A percentile compares a stretch with the other conserved stretches of the same genome.
Evolutionary conservation across 257 asterid species (phyloP).

Genomic region (Solanum chmielewskii): DNA sequence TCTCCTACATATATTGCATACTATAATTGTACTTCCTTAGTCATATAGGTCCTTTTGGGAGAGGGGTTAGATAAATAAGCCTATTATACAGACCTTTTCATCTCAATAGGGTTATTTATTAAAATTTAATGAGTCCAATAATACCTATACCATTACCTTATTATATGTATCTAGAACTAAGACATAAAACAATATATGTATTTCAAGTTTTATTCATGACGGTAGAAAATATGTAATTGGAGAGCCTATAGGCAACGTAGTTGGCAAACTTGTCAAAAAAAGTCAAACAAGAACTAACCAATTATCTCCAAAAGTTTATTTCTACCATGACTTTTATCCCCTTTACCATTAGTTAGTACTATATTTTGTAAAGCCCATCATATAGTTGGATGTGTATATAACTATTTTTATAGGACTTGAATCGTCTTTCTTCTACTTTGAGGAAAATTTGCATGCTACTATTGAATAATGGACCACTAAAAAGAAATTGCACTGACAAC

Average conservation of each 20-base stretch:
- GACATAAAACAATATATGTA: background rate
- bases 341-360: background rate
- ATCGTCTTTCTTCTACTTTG: background rate
- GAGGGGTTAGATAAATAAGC: background rate
- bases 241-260: background rate
- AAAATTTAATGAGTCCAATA: background rate
- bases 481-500: too few species aligned
- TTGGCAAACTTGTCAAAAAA: background rate
- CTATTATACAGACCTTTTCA: background rate
- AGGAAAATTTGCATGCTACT: background rate
- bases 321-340: background rate
- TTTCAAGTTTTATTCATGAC: background rate
- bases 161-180: background rate
- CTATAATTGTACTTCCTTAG: background rate
- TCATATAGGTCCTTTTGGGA: background rate
- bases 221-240: background rate
- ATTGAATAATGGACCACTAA: background rate
- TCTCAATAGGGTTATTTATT: background rate
- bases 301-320: background rate
- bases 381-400: background rate
- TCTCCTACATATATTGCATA: background rate
- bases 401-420: background rate
- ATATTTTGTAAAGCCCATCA: background rate
- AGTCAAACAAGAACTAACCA: background rate
- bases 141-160: background rate